Base-by-base conservation (phyloP, 495 filamentous ascomycete species). In the Penicillium bovifimosum region DNA sequence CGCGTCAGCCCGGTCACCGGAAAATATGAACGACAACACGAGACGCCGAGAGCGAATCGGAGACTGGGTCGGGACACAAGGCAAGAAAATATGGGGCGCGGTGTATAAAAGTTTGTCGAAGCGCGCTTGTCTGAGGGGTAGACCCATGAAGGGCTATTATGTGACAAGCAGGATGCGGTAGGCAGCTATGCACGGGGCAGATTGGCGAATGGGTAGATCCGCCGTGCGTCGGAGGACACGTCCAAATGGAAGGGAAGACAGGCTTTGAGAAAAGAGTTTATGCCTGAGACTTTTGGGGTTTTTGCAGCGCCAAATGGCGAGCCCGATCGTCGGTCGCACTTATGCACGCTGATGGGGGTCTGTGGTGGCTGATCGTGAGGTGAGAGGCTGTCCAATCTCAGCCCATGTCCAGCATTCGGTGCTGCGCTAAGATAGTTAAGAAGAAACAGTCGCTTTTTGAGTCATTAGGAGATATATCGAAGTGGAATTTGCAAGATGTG, bases 1-100 rank as follows among this genome's bases (percentile, higher is more conserved):
- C 79, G 84, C 40, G 88, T 91, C 43, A 96, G 76, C 47, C 91
- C 90, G 57, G 93, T 93, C 50, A 57, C 54, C 35, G 32, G 32
- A 41, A 28, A 45, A 42, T 53, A 50, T 32, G 48, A 58, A 56
- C 40, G 38, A 44, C 55, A 56, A 52, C 18, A 55, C 45, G 48
- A 60, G 38, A 42, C 33, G 41, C n/a, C 29, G 34, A 38, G 9
- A 42, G 29, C 54, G 53, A 64, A 64, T 63, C 58, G 40, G 53
- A 40, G 53, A 39, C 54, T 18, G 27, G 45, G 39, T 52, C 35
- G 35, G 42, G 47, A 35, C 48, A 38, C 14, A 45, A 32, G 50
- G 24, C 43, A 18, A 49, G 48, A 48, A 4, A 48, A 44, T 45
- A 61, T 51, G 52, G 53, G 50, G 55, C 49, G 29, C 11, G 18